Evolutionary conservation across 2,329 filamentous ascomycete genomes (phyloP).

Genomic region (Monosporascus sp.): DNA sequence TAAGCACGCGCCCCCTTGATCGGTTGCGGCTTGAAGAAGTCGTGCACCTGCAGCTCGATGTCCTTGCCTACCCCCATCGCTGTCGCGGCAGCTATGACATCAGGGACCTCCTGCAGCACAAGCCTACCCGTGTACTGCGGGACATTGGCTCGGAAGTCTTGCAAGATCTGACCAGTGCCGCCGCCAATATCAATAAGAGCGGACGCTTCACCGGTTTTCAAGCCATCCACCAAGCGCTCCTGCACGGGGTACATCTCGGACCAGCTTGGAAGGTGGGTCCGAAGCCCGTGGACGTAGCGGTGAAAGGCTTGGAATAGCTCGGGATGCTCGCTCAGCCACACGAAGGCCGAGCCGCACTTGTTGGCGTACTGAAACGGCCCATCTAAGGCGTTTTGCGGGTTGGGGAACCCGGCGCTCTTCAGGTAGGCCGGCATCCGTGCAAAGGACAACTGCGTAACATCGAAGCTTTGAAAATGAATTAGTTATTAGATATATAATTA

Average conservation of each 20-base stretch:
- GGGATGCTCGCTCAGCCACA: slow-evolving; percentile 9
- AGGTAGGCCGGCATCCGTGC: slow-evolving; percentile 10
- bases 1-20: slow-evolving; percentile 24
- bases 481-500: too few species aligned
- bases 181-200: slow-evolving; percentile 13
- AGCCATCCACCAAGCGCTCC: slow-evolving; percentile 1
- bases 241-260: slow-evolving; percentile 8
- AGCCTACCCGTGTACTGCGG: slow-evolving; percentile 7
- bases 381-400: slow-evolving; percentile 5
- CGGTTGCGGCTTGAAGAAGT: slow-evolving; percentile 27
- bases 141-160: slow-evolving; percentile 3
- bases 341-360: slow-evolving; percentile 5
- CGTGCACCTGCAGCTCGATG: slow-evolving; percentile 13
- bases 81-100: too few species aligned
- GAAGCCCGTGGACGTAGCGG: slow-evolving; percentile 8
- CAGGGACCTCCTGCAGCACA: slow-evolving; percentile 12
- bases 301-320: slow-evolving; percentile 13
- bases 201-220: slow-evolving; percentile 1
- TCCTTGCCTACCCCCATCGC: too few species aligned
- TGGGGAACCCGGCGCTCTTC: slow-evolving; percentile 6
- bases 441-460: slow-evolving; percentile 7
- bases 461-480: too few species aligned
- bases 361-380: slow-evolving; percentile 12
- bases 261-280: slow-evolving; percentile 4
- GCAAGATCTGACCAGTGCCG: slow-evolving; percentile 9